These are phyloP conservation scores for Hypericum perforatum DNA, from an alignment of 345 rosid genomes.

Conservation along the genomic window DNA sequence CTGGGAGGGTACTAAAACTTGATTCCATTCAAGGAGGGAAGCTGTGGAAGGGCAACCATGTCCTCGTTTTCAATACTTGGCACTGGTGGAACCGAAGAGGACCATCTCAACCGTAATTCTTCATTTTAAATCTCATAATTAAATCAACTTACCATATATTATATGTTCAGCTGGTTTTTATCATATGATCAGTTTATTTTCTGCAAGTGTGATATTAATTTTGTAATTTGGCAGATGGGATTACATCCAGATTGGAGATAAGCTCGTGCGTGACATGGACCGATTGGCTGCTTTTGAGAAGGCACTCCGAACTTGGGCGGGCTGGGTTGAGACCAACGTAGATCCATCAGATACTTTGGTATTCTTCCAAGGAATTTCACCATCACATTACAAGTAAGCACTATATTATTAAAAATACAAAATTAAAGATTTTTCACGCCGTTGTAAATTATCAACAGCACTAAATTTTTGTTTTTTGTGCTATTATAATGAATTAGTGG, in stretches of 20 bases:
- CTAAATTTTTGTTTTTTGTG: neutral
- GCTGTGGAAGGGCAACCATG: constrained; percentile 46
- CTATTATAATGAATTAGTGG: constrained; percentile 30
- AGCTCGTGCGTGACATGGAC: constrained; percentile 52
- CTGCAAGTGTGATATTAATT: constrained; percentile 39
- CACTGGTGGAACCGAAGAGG: constrained; percentile 70
- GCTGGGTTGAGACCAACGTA: constrained; percentile 58
- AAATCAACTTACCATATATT: neutral
- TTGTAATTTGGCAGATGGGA: constrained; percentile 55
- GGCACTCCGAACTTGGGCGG: constrained; percentile 65
- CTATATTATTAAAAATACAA: constrained; percentile 43
- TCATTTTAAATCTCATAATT: neutral
- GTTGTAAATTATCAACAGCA: constrained; percentile 31
- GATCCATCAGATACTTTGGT: constrained; percentile 48
- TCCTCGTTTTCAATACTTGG: constrained; percentile 54
- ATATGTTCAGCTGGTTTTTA: no score
- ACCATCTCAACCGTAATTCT: constrained; percentile 40
- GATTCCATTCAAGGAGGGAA: constrained; percentile 39
- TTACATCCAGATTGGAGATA: constrained; percentile 34
- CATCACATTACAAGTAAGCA: constrained; percentile 67
- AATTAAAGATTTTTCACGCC: constrained; percentile 29
- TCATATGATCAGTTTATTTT: constrained; percentile 14
- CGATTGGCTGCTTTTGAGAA: constrained; percentile 54
- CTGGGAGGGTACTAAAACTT: constrained; percentile 43
- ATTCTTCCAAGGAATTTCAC: constrained; percentile 80